These are phyloP conservation scores for Iberis amara DNA, from an alignment of 441 rosid genomes.

Conservation along the genomic window DNA sequence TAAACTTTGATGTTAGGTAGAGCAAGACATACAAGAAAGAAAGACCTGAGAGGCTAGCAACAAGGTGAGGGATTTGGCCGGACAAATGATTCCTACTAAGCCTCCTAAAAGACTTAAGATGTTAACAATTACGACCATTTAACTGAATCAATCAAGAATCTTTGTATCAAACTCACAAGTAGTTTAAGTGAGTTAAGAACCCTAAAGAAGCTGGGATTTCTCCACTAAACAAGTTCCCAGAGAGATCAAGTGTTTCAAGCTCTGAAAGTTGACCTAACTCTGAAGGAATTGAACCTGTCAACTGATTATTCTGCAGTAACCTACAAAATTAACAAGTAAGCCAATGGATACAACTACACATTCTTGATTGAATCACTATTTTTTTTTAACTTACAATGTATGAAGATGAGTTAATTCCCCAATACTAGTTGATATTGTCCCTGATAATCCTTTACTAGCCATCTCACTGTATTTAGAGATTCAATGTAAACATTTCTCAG, in stretches of 20 bases:
- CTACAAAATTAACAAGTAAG: slow-evolving; percentile 30
- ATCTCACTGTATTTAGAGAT: slow-evolving; percentile 48
- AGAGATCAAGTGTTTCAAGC: slow-evolving; percentile 80
- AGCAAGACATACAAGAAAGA: slow-evolving; percentile 62
- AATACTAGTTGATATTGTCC: slow-evolving; percentile 59
- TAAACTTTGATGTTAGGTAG: slow-evolving; percentile 6
- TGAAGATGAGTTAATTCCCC: slow-evolving; percentile 70
- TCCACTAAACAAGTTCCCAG: slow-evolving; percentile 70
- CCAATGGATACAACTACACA: slow-evolving; percentile 7
- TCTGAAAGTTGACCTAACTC: slow-evolving; percentile 65
- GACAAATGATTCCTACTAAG: slow-evolving; percentile 68
- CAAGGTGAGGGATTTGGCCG: slow-evolving; percentile 61
- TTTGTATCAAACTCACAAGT: slow-evolving; percentile 61
- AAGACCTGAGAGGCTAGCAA: slow-evolving; percentile 84
- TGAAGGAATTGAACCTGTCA: slow-evolving; percentile 58
- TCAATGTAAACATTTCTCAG: background rate
- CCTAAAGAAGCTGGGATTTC: slow-evolving; percentile 79
- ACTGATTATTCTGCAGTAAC: slow-evolving; percentile 60
- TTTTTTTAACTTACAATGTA: slow-evolving; percentile 48
- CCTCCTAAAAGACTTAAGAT: slow-evolving; percentile 51
- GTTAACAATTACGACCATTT: background rate
- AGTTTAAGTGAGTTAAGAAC: slow-evolving; percentile 56
- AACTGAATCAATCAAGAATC: background rate
- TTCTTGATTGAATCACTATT: background rate
- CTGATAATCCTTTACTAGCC: slow-evolving; percentile 68